phyloP scores from a whole-genome alignment of 257 asterid species.

The Plantago major region DNA sequence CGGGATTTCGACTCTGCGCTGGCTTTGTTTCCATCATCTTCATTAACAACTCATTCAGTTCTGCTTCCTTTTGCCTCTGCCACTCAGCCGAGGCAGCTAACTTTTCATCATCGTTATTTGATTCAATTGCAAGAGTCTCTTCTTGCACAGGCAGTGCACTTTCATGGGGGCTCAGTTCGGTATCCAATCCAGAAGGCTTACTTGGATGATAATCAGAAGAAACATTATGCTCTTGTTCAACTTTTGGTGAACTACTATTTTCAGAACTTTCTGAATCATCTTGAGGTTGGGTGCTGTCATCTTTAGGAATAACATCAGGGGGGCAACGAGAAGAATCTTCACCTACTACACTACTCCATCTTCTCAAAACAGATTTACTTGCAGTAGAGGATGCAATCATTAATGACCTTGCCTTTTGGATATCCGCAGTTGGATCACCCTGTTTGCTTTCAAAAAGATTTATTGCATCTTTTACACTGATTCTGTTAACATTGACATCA shows the following conservation, averaged over 20 bases:
- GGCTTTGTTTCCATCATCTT: slow-evolving; percentile 95
- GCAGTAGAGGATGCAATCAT: slow-evolving; percentile 49
- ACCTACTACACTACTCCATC: slow-evolving; percentile 91
- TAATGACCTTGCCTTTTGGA: slow-evolving; percentile 50
- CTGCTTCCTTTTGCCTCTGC: slow-evolving; percentile 91
- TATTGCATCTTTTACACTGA: slow-evolving; percentile 96
- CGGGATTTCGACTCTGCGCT: slow-evolving; percentile 35
- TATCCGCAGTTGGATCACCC: slow-evolving; percentile 55
- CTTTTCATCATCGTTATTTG: slow-evolving; percentile 39
- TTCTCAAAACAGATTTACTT: slow-evolving; percentile 77
- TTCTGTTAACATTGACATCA: slow-evolving; percentile 50
- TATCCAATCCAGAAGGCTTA: slow-evolving; percentile 34
- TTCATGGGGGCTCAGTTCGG: slow-evolving; percentile 31
- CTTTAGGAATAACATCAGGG: slow-evolving; percentile 33
- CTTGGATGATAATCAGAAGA: slow-evolving; percentile 22
- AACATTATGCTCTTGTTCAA: slow-evolving; percentile 30
- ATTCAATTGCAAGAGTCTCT: slow-evolving; percentile 35
- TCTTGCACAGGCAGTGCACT: slow-evolving; percentile 31
- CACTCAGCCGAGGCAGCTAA: slow-evolving; percentile 69
- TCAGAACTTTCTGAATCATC: slow-evolving; percentile 22
- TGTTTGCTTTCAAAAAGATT: slow-evolving; percentile 92
- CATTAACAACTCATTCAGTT: slow-evolving; percentile 68
- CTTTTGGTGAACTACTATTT: slow-evolving; percentile 27
- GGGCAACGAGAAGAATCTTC: slow-evolving; percentile 39
- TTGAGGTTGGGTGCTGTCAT: slow-evolving; percentile 30